phyloP scores from a whole-genome alignment of 768 basidiomycete species.

The Lentinus tigrinus region DNA sequence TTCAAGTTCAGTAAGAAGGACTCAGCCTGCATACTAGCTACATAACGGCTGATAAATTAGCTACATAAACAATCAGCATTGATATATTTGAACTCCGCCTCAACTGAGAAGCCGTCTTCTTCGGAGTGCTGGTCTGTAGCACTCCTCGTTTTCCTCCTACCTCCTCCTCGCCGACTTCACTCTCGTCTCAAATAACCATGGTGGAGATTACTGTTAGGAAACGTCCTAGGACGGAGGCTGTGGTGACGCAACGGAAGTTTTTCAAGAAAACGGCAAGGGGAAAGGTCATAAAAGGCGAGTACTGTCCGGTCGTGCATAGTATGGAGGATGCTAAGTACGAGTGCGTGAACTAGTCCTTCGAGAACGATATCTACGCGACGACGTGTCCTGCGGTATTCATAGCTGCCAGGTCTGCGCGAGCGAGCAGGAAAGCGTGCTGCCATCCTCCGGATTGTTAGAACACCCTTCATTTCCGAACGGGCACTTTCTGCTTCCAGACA shows the following conservation, averaged over 20 bases:
- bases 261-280: conserved; percentile 95
- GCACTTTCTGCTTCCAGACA: conserved; percentile 89
- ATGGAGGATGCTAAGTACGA: background rate
- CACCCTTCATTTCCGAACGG: conserved; percentile 62
- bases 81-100: too few species aligned
- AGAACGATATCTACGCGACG: conserved; percentile 91
- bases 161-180: background rate
- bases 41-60: too few species aligned
- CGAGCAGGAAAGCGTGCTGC: conserved; percentile 46
- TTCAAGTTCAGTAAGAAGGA: too few species aligned
- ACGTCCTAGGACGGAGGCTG: conserved; percentile 66
- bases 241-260: conserved; percentile 84
- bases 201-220: conserved; percentile 71
- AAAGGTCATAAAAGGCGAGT: conserved; percentile 87
- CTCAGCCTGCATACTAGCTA: too few species aligned
- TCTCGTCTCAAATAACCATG: conserved; percentile 29
- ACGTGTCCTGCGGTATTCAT: conserved; percentile 83
- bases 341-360: conserved; percentile 58
- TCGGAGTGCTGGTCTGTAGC: too few species aligned
- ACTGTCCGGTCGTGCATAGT: background rate
- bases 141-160: background rate
- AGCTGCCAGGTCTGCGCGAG: conserved; percentile 62
- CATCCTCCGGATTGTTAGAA: conserved; percentile 52
- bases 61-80: too few species aligned
- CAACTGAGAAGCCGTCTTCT: too few species aligned